phyloP scores from a whole-genome alignment of 805 yeast species.

The Yamadazyma akitaensis region DNA sequence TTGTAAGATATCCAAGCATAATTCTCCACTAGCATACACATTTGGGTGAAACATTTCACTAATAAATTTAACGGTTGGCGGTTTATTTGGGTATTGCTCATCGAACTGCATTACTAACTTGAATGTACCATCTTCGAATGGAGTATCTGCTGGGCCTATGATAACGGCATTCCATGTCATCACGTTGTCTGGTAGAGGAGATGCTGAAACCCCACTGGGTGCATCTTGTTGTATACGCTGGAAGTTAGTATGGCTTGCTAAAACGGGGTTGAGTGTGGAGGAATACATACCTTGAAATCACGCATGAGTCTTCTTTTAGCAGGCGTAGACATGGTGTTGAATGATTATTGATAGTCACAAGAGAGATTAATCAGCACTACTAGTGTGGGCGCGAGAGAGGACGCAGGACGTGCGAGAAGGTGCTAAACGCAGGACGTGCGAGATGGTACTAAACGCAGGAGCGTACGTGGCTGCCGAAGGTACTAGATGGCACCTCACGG shows the following conservation, averaged over 20 bases:
- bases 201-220: constrained; percentile 96
- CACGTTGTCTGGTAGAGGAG: constrained; percentile 94
- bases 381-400: not conserved
- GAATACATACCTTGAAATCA: constrained; percentile 73
- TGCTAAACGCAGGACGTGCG: not conserved
- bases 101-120: constrained; percentile 82
- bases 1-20: constrained; percentile 92
- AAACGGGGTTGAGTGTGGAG: not conserved
- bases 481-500: no score
- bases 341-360: not conserved
- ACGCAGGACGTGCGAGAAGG: not conserved
- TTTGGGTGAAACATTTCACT: constrained; percentile 98
- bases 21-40: constrained; percentile 92
- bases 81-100: constrained; percentile 96
- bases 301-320: constrained; percentile 99
- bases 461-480: no score
- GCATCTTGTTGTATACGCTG: constrained; percentile 96
- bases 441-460: no score
- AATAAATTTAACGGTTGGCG: constrained; percentile 87
- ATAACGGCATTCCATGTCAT: constrained; percentile 97
- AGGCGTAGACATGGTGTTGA: constrained; percentile 61
- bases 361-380: not conserved
- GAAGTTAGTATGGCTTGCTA: constrained; percentile 16
- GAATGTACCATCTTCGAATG: constrained; percentile 97
- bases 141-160: constrained; percentile 96